Conservation (phyloP, 495 filamentous ascomycete species). For the Aspergillus sparsus region DNA sequence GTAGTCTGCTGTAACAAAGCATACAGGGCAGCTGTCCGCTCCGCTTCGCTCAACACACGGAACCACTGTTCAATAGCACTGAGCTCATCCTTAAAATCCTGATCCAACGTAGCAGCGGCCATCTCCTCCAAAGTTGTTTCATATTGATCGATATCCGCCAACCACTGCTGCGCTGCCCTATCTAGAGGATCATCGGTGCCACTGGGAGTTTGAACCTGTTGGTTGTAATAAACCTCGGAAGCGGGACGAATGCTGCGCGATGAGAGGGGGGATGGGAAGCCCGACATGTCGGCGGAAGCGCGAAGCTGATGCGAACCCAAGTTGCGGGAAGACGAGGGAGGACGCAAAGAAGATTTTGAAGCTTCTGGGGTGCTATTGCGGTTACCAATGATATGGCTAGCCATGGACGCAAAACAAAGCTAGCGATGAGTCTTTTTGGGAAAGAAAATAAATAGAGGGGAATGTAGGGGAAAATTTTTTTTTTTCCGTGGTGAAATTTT, state of each 20-base stretch:
- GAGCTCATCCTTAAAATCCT: constrained; percentile 99
- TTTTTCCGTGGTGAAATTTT: background rate
- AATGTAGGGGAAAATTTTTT: constrained; percentile 19
- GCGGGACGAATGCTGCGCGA: constrained; percentile 85
- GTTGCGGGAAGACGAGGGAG: constrained; percentile 80
- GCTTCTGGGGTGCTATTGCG: constrained; percentile 97
- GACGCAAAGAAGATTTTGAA: constrained; percentile 80
- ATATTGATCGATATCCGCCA: constrained; percentile 97
- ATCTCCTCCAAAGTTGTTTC: constrained; percentile 98
- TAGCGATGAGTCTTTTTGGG: constrained; percentile 20
- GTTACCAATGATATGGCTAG: constrained; percentile 74
- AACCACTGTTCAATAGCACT: constrained; percentile 99
- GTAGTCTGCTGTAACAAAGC: constrained; percentile 96
- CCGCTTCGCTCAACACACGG: constrained; percentile 92
- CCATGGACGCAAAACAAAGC: constrained; percentile 35
- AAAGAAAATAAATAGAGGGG: constrained; percentile 31
- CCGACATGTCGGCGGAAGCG: constrained; percentile 95
- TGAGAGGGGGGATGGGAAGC: constrained; percentile 73
- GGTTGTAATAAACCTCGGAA: constrained; percentile 88
- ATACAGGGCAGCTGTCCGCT: constrained; percentile 92
- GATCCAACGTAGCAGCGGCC: constrained; percentile 95
- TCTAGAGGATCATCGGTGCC: constrained; percentile 84
- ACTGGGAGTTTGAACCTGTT: constrained; percentile 62
- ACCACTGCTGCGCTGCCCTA: constrained; percentile 96
- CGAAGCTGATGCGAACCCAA: constrained; percentile 83